These are phyloP conservation scores for Penicillium sp. DNA, from an alignment of 2,329 filamentous ascomycete species.

Conservation along the genomic window DNA sequence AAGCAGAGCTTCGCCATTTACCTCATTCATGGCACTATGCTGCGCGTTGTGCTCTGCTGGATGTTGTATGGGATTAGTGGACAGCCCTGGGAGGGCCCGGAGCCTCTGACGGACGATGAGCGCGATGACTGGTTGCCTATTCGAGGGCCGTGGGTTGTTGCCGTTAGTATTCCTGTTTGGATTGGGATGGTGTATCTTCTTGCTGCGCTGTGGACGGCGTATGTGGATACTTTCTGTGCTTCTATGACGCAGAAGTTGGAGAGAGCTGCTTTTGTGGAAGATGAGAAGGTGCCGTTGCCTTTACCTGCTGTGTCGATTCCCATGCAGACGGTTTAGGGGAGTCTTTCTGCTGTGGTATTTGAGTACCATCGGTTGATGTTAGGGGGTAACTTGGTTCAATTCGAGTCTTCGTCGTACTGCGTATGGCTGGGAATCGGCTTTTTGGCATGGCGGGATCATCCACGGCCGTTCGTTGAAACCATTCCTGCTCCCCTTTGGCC, in stretches of 20 bases:
- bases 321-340: slow-evolving; percentile 22
- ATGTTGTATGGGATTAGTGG: slow-evolving; percentile 52
- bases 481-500: no score
- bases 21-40: slow-evolving; percentile 52
- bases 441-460: slow-evolving; percentile 1
- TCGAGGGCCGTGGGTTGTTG: slow-evolving; percentile 39
- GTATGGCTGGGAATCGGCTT: slow-evolving; percentile 3
- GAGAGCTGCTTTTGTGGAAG: slow-evolving; percentile 44
- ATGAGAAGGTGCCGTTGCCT: slow-evolving; percentile 33
- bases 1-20: slow-evolving; percentile 56
- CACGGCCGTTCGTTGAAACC: background rate
- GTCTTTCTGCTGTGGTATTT: background rate
- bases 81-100: slow-evolving; percentile 40
- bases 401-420: background rate
- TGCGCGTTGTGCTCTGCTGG: slow-evolving; percentile 51
- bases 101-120: slow-evolving; percentile 17
- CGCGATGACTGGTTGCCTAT: slow-evolving; percentile 38
- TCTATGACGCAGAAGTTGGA: slow-evolving; percentile 48
- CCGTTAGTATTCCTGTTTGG: slow-evolving; percentile 45
- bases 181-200: slow-evolving; percentile 46
- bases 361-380: background rate
- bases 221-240: slow-evolving; percentile 51
- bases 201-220: slow-evolving; percentile 50
- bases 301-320: slow-evolving; percentile 21
- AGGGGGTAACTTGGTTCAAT: background rate